Base-by-base conservation (phyloP, 2,329 filamentous ascomycete genomes). In the Cephalotrichum gorgonifer region DNA sequence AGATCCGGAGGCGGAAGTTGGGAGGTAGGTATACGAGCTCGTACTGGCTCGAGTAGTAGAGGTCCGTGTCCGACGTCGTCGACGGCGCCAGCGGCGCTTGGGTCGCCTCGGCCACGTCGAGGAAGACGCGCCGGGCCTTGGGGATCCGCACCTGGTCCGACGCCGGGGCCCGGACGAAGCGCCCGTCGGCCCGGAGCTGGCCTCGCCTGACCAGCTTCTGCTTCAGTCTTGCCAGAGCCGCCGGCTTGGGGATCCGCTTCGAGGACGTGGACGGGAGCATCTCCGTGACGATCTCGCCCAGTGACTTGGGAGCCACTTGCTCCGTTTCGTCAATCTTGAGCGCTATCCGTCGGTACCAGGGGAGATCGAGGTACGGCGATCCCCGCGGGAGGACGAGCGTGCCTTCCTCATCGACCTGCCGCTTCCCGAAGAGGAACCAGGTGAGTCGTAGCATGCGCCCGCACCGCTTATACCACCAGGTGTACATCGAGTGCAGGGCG, bases 101-200 rank as follows among this genome's bases (percentile, higher is more conserved):
- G 14, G 15, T 33, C 9, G 30, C 28, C 39, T 79, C 70, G 52
- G 89, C 85, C 25, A 81, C 65, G 48, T 86, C 79, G 11, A 95
- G 69, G 60, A 98, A 97, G 3, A 95, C 90, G 15, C 74, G 70
- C 43, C 76, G 77, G 35, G 87, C 86, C 64, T 94, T 95, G 3
- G 89, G 87, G 31, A 97, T 90, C 59, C 94, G 88, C 55, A 96
- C 87, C 62, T 95, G 89, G 63, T 98, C 93, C 1, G 89, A 95
- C 17, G 88, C 90, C 11, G 93, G 93, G n/a, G 89, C 88, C 43
- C 88, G 82, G 23, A 96, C 91, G 62, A 90, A 97, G 51, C 76
- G 79, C 5, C 93, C 93, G 56, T 91, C 81, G 3, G 77, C 76
- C 15, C 81, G 61, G 51, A 95, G 64, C 51, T 80, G 72, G 1